phyloP scores from a whole-genome alignment of 345 rosid species.

The Citrus medica region DNA sequence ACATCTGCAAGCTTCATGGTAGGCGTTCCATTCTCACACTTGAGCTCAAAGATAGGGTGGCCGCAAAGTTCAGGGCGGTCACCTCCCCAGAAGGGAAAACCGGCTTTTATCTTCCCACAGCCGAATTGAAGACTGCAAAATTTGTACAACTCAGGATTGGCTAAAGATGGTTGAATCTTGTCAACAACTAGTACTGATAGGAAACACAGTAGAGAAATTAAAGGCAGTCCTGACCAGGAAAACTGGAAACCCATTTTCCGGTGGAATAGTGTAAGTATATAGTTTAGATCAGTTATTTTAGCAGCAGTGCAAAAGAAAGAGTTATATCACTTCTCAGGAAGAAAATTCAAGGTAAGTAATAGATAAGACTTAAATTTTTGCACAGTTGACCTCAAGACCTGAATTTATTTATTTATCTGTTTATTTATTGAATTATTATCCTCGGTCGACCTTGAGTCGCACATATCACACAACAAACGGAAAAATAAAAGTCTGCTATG shows the following conservation, averaged over 20 bases:
- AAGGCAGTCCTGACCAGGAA: not conserved
- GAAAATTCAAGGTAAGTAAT: too few relatives aligned
- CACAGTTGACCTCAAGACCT: too few relatives aligned
- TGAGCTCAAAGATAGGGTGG: conserved; percentile 28
- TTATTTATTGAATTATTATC: too few relatives aligned
- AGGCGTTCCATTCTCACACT: not conserved
- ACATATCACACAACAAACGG: too few relatives aligned
- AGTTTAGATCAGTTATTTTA: too few relatives aligned
- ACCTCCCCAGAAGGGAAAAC: conserved; percentile 46
- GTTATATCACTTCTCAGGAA: too few relatives aligned
- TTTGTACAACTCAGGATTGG: not conserved
- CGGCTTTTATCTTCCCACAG: conserved; percentile 26
- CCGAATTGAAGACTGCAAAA: conserved; percentile 8
- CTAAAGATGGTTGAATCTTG: not conserved
- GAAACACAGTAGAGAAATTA: not conserved
- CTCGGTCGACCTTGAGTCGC: too few relatives aligned
- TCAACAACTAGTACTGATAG: not conserved
- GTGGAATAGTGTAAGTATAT: not conserved
- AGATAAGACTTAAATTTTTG: too few relatives aligned
- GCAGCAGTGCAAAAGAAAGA: too few relatives aligned
- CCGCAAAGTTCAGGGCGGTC: conserved; percentile 4
- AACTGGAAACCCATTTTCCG: not conserved
- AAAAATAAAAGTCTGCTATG: too few relatives aligned
- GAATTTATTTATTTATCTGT: too few relatives aligned
- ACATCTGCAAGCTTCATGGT: conserved; percentile 11